Conservation (phyloP, 2,329 filamentous ascomycete species). For the Penicillium digitatum region DNA sequence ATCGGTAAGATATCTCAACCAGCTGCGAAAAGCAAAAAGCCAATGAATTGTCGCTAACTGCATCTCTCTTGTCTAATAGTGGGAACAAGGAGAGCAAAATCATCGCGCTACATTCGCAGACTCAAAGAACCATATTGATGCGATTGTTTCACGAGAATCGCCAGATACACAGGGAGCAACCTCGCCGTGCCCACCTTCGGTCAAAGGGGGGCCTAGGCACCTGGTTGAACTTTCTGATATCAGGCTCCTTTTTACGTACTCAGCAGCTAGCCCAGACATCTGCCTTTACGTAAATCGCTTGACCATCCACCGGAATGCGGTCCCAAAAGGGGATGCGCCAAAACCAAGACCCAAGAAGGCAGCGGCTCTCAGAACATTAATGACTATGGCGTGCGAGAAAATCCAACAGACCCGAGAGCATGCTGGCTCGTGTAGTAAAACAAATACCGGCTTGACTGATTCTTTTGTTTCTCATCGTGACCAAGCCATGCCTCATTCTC, state of each 20-base stretch:
- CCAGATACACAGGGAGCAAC: conserved; percentile 21
- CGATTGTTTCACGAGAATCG: conserved; percentile 28
- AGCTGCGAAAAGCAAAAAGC: not conserved
- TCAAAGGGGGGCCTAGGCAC: conserved; percentile 25
- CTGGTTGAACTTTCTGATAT: conserved; percentile 33
- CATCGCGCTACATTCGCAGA: conserved; percentile 34
- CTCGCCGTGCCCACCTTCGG: conserved; percentile 15
- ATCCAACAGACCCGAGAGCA: conserved; percentile 6
- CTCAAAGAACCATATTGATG: conserved; percentile 32
- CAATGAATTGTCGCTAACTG: not conserved
- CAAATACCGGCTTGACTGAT: not conserved
- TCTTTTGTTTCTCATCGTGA: conserved; percentile 15
- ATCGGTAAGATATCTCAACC: not conserved
- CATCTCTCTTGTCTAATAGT: conserved; percentile 20
- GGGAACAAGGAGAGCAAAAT: conserved; percentile 19
- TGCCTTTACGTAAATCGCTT: conserved; percentile 27
- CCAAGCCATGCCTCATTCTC: not conserved
- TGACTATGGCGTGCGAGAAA: conserved; percentile 13
- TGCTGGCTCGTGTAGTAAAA: not conserved
- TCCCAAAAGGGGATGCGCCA: conserved; percentile 13
- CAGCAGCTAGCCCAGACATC: conserved; percentile 20
- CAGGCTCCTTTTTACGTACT: conserved; percentile 35
- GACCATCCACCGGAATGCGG: conserved; percentile 21
- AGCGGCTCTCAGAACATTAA: conserved; percentile 13
- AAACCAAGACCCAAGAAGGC: conserved; percentile 22